Percentiles rank a stretch among this genome's conserved stretches.
phyloP scores from a whole-genome alignment of 2,329 filamentous ascomycete species.

The Calonectria montana region DNA sequence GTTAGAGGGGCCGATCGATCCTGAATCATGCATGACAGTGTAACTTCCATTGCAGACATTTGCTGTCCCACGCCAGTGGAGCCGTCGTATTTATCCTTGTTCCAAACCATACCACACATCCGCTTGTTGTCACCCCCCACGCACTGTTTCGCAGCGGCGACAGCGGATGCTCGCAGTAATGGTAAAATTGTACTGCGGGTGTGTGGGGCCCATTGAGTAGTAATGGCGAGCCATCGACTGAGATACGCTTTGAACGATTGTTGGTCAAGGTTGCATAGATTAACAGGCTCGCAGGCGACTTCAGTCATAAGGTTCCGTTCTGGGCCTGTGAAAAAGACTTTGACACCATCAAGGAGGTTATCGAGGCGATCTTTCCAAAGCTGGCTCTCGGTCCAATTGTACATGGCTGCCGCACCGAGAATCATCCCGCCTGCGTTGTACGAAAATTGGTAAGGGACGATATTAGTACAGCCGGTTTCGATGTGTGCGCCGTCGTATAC shows the following conservation, averaged over 20 bases:
- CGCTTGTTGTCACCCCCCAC: constrained; percentile 66
- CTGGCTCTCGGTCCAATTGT: constrained; percentile 66
- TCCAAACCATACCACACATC: constrained; percentile 72
- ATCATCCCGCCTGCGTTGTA: constrained; percentile 77
- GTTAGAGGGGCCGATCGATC: constrained; percentile 57
- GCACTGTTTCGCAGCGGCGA: constrained; percentile 68
- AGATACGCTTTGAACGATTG: constrained; percentile 74
- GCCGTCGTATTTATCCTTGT: constrained; percentile 67
- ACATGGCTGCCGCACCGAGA: constrained; percentile 75
- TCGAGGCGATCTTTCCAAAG: constrained; percentile 70
- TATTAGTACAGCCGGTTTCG: constrained; percentile 65
- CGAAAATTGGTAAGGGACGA: constrained; percentile 73
- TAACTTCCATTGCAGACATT: constrained; percentile 75
- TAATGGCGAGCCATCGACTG: constrained; percentile 70
- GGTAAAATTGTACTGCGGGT: constrained; percentile 65
- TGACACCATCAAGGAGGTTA: constrained; percentile 64
- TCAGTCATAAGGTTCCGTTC: constrained; percentile 71
- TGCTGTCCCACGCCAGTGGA: constrained; percentile 74
- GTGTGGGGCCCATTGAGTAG: constrained; percentile 73
- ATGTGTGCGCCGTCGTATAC: constrained; percentile 73
- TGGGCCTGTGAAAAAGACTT: constrained; percentile 65
- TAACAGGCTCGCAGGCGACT: constrained; percentile 71
- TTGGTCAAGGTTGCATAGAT: constrained; percentile 71
- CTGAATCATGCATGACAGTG: constrained; percentile 70
- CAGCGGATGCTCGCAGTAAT: constrained; percentile 65